Percentiles rank a stretch among this genome's conserved stretches.
Evolutionary conservation across 1,284 basidiomycete species (phyloP).

Genomic region (Takashimella tepidaria): DNA sequence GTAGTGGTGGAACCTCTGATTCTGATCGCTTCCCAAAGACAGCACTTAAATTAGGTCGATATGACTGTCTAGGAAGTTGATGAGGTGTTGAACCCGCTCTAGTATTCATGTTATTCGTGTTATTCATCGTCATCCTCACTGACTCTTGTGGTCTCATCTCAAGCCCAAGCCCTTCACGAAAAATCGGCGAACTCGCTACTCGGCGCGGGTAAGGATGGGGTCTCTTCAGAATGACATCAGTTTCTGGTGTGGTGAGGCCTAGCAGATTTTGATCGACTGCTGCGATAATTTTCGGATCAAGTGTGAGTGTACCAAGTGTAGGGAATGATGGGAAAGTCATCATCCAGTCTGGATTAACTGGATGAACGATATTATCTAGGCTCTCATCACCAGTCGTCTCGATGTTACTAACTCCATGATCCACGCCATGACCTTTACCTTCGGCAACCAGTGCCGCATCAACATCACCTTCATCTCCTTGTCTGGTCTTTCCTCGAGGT

Average conservation of each 20-base stretch:
- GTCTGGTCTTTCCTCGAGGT: too few species aligned
- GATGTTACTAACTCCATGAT: too few species aligned
- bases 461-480: too few species aligned
- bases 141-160: not conserved
- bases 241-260: too few species aligned
- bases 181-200: not conserved
- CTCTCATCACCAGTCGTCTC: too few species aligned
- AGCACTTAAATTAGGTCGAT: not conserved
- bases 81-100: not conserved
- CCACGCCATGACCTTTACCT: too few species aligned
- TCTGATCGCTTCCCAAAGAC: not conserved
- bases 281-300: not conserved
- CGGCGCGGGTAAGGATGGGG: not conserved
- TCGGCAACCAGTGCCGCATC: too few species aligned
- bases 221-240: too few species aligned
- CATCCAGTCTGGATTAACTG: not conserved
- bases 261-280: too few species aligned
- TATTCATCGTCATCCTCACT: not conserved
- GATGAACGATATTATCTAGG: too few species aligned
- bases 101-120: too few species aligned
- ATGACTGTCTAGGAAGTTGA: not conserved
- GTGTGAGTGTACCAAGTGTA: not conserved
- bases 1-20: not conserved
- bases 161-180: not conserved
- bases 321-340: not conserved